Conservation (phyloP, 768 basidiomycete genomes). For the Rhizopogon rudus region DNA sequence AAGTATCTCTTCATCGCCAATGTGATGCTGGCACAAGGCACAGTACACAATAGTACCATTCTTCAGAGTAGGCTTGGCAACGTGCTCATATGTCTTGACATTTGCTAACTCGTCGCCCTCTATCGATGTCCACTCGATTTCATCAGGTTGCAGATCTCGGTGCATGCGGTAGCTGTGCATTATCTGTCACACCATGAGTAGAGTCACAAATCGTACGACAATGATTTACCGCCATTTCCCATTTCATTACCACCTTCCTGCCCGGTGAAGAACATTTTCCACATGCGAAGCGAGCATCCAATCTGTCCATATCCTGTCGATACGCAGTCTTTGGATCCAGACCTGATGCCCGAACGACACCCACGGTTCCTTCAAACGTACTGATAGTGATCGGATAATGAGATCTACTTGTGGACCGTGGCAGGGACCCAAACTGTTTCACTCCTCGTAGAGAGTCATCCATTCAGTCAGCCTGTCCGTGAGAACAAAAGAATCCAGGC, state of each 20-base stretch:
- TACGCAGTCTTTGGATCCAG: background rate
- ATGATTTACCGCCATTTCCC: background rate
- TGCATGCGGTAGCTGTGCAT: background rate
- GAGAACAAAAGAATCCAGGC: background rate
- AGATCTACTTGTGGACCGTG: background rate
- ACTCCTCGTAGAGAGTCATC: background rate
- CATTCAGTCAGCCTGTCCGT: no score
- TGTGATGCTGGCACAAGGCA: background rate
- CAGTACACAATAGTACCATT: background rate
- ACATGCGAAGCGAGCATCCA: constrained; percentile 1
- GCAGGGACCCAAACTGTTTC: background rate
- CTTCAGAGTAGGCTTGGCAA: background rate
- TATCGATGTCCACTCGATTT: background rate
- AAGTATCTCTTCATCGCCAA: background rate
- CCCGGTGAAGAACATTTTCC: background rate
- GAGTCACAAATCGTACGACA: no score
- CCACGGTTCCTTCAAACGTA: background rate
- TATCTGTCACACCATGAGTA: background rate
- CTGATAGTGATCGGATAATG: background rate
- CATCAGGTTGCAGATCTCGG: background rate
- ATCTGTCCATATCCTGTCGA: background rate
- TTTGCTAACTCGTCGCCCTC: background rate
- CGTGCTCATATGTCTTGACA: background rate
- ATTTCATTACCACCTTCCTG: background rate
- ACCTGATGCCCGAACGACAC: background rate